Evolutionary conservation across 2,329 filamentous ascomycete genomes (phyloP), one percentile per base, ranked within the genome.

Genomic region (Colletotrichum somersetense): DNA sequence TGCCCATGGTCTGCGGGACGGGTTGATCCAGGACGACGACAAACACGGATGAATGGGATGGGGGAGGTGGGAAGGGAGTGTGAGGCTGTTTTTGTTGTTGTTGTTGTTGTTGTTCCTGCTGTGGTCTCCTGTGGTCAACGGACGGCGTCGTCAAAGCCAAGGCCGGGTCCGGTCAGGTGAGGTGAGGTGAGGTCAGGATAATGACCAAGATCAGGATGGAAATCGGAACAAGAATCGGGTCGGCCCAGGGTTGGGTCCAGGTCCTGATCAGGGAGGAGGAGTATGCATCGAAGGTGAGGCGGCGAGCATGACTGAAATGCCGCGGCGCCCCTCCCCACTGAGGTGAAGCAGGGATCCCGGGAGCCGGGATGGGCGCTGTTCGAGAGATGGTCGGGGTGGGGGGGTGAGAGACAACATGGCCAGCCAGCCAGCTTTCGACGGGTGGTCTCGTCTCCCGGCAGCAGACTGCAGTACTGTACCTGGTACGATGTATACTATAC

Each of bases 281-380:
- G 56, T 48, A 50, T 53, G 67, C 53, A 62, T 57, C 26, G 44
- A 57, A 71, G 71, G 38, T 71, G 67, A 71, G 67, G 67, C 62
- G 71, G 58, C 57, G 71, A 52, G 62, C 63, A 67, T 67, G 67
- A 63, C 62, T 71, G 62, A 73, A 73, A 73, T 72, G 70, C 70
- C 70, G 70, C 44, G 1, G 42, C 44, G 44, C 70, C 55, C 70
- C 66, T 70, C 66, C 61, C 66, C 66, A 66, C 66, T 72, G 66
- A 23, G 40, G 55, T 61, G 56, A 66, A 61, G 59, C 70, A 72
- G 61, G 66, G 66, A 72, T 70, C 48, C 61, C 48, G 48, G 66
- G 35, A 44, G 46, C 70, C 66, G 48, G 59, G 70, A 61, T 72
- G 66, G 35, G 59, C 66, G 55, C 55, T 70, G 61, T 61, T 61